These are phyloP conservation scores for Casuarina equisetifolia DNA, from an alignment of 306 rosid species.

Conservation along the genomic window DNA sequence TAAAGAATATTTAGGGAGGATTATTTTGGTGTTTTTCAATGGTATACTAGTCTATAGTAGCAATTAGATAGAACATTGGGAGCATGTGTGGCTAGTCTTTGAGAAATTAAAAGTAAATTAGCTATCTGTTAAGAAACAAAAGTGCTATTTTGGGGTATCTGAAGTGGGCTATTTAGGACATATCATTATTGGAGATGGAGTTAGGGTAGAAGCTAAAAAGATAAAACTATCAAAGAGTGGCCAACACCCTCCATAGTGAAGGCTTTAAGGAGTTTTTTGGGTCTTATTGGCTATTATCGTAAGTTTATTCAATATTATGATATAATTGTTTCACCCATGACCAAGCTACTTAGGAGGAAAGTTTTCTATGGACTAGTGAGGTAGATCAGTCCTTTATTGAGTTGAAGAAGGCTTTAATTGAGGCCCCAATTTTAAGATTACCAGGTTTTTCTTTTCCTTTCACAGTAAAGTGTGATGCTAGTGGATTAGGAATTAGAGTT, in stretches of 20 bases:
- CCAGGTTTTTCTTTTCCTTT: too few species aligned
- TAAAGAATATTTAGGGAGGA: background rate
- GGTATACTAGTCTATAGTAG: background rate
- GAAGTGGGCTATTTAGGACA: background rate
- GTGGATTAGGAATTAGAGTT: too few species aligned
- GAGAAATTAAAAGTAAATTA: background rate
- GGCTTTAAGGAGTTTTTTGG: background rate
- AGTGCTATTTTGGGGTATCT: background rate
- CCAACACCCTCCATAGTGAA: background rate
- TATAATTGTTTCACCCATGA: background rate
- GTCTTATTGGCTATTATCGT: background rate
- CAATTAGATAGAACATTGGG: rapidly evolving
- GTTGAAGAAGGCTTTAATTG: too few species aligned
- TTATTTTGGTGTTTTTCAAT: background rate
- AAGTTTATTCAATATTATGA: background rate
- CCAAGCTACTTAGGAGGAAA: too few species aligned
- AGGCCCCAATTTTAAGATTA: too few species aligned
- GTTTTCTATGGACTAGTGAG: too few species aligned
- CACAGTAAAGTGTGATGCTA: too few species aligned
- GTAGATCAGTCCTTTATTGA: too few species aligned
- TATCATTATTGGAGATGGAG: rapidly evolving
- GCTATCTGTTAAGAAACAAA: background rate
- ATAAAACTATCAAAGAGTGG: background rate
- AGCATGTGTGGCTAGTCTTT: background rate
- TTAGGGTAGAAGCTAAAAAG: background rate